These are phyloP conservation scores for Geotrichum macrosporum DNA, from an alignment of 1,139 yeast genomes.

Conservation along the genomic window DNA sequence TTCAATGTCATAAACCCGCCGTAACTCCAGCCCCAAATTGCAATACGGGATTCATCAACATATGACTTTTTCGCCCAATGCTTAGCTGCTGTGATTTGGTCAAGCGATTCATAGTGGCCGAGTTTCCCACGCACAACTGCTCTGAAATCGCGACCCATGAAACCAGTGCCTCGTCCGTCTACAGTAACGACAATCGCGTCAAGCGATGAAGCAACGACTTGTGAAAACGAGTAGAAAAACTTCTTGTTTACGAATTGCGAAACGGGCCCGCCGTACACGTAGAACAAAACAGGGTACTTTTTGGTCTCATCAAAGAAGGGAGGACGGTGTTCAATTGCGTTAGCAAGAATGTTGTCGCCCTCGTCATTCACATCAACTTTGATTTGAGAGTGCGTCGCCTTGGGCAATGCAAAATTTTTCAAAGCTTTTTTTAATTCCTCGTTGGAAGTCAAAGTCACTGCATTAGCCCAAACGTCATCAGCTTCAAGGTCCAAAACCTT, in stretches of 20 bases:
- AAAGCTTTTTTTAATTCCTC: slow-evolving; percentile 33
- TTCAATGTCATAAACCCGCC: slow-evolving; percentile 80
- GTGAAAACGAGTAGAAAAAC: slow-evolving; percentile 61
- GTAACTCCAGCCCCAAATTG: slow-evolving; percentile 96
- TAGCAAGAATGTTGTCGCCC: slow-evolving; percentile 44
- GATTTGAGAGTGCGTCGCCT: slow-evolving; percentile 48
- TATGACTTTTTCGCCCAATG: slow-evolving; percentile 52
- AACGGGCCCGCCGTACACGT: slow-evolving; percentile 94
- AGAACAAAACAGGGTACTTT: slow-evolving; percentile 75
- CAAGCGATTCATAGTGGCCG: slow-evolving; percentile 87
- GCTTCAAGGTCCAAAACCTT: slow-evolving; percentile 46
- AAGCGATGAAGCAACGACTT: slow-evolving; percentile 60
- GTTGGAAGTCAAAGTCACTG: slow-evolving; percentile 39
- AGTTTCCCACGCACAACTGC: slow-evolving; percentile 63
- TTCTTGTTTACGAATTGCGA: slow-evolving; percentile 63
- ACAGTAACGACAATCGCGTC: slow-evolving; percentile 74
- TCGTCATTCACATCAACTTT: slow-evolving; percentile 42
- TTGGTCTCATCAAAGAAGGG: slow-evolving; percentile 52
- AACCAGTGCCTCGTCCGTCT: slow-evolving; percentile 95
- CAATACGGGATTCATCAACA: slow-evolving; percentile 61
- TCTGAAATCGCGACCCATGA: slow-evolving; percentile 73
- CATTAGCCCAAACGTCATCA: slow-evolving; percentile 35
- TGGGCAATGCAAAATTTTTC: slow-evolving; percentile 51
- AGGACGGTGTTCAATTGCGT: slow-evolving; percentile 74
- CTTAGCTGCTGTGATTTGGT: slow-evolving; percentile 62